Base-by-base conservation (phyloP, 2,329 filamentous ascomycete species). In the Drechslerella coelobrocha region DNA sequence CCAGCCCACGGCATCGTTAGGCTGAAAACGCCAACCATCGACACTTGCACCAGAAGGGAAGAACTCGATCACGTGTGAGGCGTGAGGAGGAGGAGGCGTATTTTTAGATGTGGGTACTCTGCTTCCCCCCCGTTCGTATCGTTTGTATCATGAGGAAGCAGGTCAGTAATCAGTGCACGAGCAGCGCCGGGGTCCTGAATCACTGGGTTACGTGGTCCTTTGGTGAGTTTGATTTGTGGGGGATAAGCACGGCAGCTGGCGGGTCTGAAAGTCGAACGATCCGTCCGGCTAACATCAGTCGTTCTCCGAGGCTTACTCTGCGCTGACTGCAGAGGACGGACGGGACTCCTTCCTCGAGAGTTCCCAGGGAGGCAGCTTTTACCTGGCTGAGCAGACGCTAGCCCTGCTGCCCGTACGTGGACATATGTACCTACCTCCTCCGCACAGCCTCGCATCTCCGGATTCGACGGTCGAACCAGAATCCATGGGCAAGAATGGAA, bases 211-310 rank as follows among this genome's bases (percentile, higher is more conserved):
- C 60, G 50, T 55, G 39, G 51, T 55, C 52, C 27, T 57, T 57
- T 51, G 41, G 19, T 56, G 9, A 47, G 57, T 71, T 62, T 63
- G 62, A 71, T 71, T 71, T 71, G 66, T 63, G 66, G 66, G 66
- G 66, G 59, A 71, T 71, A 71, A 71, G 66, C 65, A 69, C 43
- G 47, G 29, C 12, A n/a, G 39, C 2, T 19, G 26, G 26, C 10
- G 10, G 14, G 5, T 45, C 19, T 26, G 24, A 27, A 8, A 14
- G 21, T 29, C n/a, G 34, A 19, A 19, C 14, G 26, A 26, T 21
- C 24, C 54, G n/a, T 39, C 23, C 23, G 26, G 27, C 12, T 26
- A 31, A n/a, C 39, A 37, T 48, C 19, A 27, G 34, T 45, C 50
- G 41, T 45, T 17, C 19, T 8, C 57, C 55, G 48, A 71, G 59